These are phyloP conservation scores for Plenodomus biglobosus DNA, from an alignment of 2,329 filamentous ascomycete genomes.

Conservation along the genomic window DNA sequence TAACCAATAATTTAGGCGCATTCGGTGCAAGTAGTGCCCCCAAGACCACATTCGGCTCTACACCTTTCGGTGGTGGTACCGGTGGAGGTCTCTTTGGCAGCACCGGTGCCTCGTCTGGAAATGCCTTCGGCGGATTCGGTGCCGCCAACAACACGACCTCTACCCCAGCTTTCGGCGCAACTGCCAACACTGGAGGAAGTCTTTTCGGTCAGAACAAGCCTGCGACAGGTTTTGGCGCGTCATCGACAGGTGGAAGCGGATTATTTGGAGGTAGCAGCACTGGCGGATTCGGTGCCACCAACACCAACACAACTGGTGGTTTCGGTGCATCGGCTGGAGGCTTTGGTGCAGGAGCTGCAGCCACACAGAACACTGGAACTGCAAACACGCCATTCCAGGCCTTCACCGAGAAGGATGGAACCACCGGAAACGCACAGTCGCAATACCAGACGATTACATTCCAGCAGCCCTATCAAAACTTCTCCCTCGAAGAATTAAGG, in stretches of 20 bases:
- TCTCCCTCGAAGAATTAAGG: conserved; percentile 70
- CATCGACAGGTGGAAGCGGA: conserved; percentile 27
- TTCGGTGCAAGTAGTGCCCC: conserved; percentile 32
- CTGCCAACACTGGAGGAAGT: conserved; percentile 29
- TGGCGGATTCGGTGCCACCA: conserved; percentile 29
- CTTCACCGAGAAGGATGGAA: conserved; percentile 69
- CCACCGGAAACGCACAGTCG: conserved; percentile 56
- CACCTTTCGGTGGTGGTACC: conserved; percentile 38
- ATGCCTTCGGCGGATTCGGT: conserved; percentile 17
- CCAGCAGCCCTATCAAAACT: conserved; percentile 80
- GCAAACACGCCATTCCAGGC: conserved; percentile 66
- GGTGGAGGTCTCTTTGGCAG: conserved; percentile 41
- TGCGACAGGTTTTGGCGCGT: conserved; percentile 26
- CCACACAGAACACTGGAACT: conserved; percentile 60
- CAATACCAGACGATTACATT: conserved; percentile 80
- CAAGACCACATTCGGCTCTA: conserved; percentile 27
- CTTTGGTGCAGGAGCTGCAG: conserved; percentile 28
- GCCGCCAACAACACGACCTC: conserved; percentile 20
- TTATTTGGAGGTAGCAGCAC: conserved; percentile 36
- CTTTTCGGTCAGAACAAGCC: conserved; percentile 38
- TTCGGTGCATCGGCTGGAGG: conserved; percentile 30
- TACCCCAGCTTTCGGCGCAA: conserved; percentile 29
- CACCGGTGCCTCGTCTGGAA: conserved; percentile 11
- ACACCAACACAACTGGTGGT: conserved; percentile 19
- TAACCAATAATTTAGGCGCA: conserved; percentile 35